Evolutionary conservation across 441 rosid species (phyloP), one percentile per base, ranked within the genome.

Genomic region (Mallotus repandus): DNA sequence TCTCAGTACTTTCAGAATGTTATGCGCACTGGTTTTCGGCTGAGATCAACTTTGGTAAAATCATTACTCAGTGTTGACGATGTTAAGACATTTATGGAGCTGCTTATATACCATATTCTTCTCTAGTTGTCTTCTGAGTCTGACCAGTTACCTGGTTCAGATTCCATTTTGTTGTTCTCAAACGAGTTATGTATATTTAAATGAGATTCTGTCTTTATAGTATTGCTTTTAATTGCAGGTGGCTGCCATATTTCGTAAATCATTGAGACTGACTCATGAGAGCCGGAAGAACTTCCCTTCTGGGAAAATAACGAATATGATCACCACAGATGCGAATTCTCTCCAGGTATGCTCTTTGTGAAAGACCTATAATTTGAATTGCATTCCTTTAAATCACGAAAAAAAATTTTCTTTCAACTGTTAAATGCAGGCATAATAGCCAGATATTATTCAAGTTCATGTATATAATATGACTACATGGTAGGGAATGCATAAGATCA

Each of bases 301-400:
- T 64, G 99, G 98, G 63, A 95, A 92, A 84, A 81, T 95, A 77
- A 95, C 91, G 62, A 95, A 95, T 76, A 95, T 95, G 98, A 95
- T 95, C 73, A 89, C 99, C 72, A 91, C 98, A 70, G 99, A 95
- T 83, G 91, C 93, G 68, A 89, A 81, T 83, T 77, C 93, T 53
- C 87, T 93, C 82, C 97, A 93, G 96, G 99, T 92, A 79, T 76
- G 79, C 35, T 71, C 13, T 68, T 70, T 56, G 9, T 43, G 41
- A 49, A 66, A 43, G 50, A n/a, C 62, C 32, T 53, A 65, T 43
- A 11, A 45, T 56, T 18, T 43, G 59, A 69, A 41, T 70, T 7
- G 71, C 18, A 60, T 62, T 25, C 32, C 66, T 16, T 9, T 43
- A 46, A 70, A 14, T 63, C 57, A 25, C 41, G 7, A 50, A 68